Base-by-base conservation (phyloP, 768 basidiomycete species). In the Mrakia hoshinonis region DNA sequence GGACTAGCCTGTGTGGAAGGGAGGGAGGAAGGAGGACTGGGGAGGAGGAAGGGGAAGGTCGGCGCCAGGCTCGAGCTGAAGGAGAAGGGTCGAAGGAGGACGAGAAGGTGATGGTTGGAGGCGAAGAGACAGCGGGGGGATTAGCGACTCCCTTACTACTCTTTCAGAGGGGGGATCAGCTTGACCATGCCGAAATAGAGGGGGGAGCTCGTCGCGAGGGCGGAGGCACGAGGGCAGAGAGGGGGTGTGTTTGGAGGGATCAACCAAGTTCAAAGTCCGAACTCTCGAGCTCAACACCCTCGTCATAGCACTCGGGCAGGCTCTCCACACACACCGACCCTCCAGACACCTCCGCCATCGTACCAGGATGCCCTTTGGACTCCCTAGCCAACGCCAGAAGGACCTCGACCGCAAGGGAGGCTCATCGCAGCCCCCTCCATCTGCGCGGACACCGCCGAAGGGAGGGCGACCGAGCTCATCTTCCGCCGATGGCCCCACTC, bases 301-400 rank as follows among this genome's bases (percentile, higher is more conserved):
- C 43, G 43, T 43, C 43, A 43, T 43, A 15, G 43, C n/a, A n/a
- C n/a, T n/a, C n/a, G n/a, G n/a, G n/a, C n/a, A n/a, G n/a, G n/a
- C n/a, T n/a, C n/a, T n/a, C n/a, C n/a, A n/a, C n/a, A n/a, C n/a
- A n/a, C n/a, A n/a, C n/a, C n/a, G n/a, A n/a, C n/a, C n/a, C n/a
- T n/a, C 15, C 49, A 18, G 15, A 51, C 49, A 20, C 49, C 9
- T 51, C 49, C 20, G 15, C 24, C 20, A 47, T 20, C 20, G 10
- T 47, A 47, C 10, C 20, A 6, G 49, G 7, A 61, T 61, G 58
- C 58, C 58, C 10, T 61, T 61, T n/a, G 58, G 58, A 61, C 58
- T 61, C 58, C 58, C 58, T 5, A 36, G 34, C 12, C 58, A 61
- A n/a, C 58, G 58, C 12, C 31, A 39, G 58, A 61, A 38, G 18